Evolutionary conservation across 1,284 basidiomycete genomes (phyloP).

Genomic region (Schizopora paradoxa): DNA sequence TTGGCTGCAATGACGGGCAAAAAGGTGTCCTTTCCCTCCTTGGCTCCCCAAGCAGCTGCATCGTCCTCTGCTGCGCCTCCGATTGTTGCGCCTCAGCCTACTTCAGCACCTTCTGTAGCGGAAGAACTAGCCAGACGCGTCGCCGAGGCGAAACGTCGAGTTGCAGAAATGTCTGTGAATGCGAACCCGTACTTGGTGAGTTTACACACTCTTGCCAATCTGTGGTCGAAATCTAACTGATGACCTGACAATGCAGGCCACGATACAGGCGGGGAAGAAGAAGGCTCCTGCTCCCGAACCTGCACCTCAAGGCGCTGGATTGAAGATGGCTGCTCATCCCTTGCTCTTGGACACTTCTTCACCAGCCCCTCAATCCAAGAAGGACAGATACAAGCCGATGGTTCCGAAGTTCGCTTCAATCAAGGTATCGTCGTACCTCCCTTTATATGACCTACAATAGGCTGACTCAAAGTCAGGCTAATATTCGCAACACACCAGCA

Average conservation of each 20-base stretch:
- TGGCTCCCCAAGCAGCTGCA: constrained; percentile 24
- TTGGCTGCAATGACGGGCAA: constrained; percentile 69
- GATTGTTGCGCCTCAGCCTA: constrained; percentile 25
- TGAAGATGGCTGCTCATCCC: constrained; percentile 88
- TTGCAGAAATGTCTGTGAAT: constrained; percentile 67
- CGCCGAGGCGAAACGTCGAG: constrained; percentile 73
- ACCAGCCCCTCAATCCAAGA: constrained; percentile 65
- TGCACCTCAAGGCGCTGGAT: constrained; percentile 71
- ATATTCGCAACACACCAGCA: constrained; percentile 64
- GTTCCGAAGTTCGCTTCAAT: constrained; percentile 95
- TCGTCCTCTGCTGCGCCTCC: constrained; percentile 32
- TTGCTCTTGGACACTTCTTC: constrained; percentile 66
- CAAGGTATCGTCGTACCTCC: constrained; percentile 43
- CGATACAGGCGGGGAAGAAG: constrained; percentile 50
- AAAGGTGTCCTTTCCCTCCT: constrained; percentile 28
- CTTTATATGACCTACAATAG: constrained; percentile 4
- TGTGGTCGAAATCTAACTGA: neutral
- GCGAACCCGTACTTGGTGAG: constrained; percentile 81
- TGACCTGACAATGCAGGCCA: constrained; percentile 32
- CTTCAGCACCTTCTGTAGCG: constrained; percentile 39
- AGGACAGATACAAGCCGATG: constrained; percentile 93
- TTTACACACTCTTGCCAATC: constrained; percentile 9
- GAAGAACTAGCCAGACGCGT: constrained; percentile 67
- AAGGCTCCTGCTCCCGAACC: constrained; percentile 45
- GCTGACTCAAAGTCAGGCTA: constrained; percentile 42